Base-by-base conservation (phyloP, 2,329 filamentous ascomycete species). In the Ascochyta pisi region DNA sequence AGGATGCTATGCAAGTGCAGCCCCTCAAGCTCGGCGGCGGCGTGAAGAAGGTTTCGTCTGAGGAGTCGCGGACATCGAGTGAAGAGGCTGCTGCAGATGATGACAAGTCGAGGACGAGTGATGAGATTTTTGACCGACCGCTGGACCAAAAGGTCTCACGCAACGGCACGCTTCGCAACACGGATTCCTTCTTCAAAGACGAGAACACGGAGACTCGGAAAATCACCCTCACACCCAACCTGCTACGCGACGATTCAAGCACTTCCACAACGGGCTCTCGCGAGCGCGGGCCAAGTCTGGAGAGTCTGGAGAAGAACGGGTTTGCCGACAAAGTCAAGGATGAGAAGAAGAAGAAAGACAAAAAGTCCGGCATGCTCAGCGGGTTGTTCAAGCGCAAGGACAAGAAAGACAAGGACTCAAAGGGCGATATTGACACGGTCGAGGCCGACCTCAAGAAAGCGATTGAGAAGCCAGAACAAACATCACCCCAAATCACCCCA, bases 101-200 rank as follows among this genome's bases (percentile, higher is more conserved):
- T 62, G 77, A 81, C 19, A 78, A 79, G 60, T 40, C 43, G 39
- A 77, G 84, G 57, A 84, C 79, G 44, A 91, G 87, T 64, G 89
- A 92, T 51, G 90, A 94, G 41, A 83, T 85, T 3, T 83, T 88
- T 53, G 82, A 83, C 39, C 70, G 75, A 33, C 77, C 79, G 65
- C 68, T 74, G 56, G 73, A 76, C 34, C 73, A 68, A 29, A 77
- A 75, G 43, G 66, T 75, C 2, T 92, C 91, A 33, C 86, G 89
- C 61, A 96, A 96, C 66, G 92, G 92, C 38, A 94, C 90, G 22
- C 84, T 96, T 40, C 86, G 94, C 61, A 96, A 96, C 72, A 94
- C 92, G 4, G 94, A 98, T 76, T 96, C 94, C 1, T 97, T 98
- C 81, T 97, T 97, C 82, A 96, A 92, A 76, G 95, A 98, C 70